Percentiles rank a stretch among this genome's conserved stretches.
Conservation (phyloP, 805 yeast species). For the Yarrowia keelungensis region DNA sequence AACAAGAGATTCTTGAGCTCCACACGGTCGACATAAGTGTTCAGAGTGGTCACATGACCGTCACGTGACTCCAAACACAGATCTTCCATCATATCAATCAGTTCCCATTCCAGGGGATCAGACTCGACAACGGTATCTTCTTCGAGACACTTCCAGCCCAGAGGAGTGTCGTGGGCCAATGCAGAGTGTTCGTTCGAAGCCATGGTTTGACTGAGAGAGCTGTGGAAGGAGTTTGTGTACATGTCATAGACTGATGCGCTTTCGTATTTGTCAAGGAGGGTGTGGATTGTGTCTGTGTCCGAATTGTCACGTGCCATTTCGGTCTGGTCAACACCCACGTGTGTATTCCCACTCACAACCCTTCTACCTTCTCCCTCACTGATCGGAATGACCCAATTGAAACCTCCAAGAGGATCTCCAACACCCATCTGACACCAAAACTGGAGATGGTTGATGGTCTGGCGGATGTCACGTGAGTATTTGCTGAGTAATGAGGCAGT, state of each 20-base stretch:
- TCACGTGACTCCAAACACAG: neutral
- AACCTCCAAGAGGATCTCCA: constrained; percentile 48
- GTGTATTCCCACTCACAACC: constrained; percentile 42
- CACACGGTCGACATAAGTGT: constrained; percentile 29
- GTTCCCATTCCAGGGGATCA: constrained; percentile 8
- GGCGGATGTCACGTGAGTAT: constrained; percentile 13
- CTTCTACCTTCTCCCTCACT: constrained; percentile 35
- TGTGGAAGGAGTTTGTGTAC: constrained; percentile 12
- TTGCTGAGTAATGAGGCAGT: neutral
- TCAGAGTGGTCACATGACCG: neutral
- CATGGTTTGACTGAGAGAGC: constrained; percentile 3
- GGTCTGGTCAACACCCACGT: neutral
- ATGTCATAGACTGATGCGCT: neutral
- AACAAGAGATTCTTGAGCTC: constrained; percentile 20
- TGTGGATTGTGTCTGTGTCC: neutral
- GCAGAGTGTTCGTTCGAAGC: constrained; percentile 3
- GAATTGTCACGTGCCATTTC: no score
- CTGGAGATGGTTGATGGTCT: constrained; percentile 47
- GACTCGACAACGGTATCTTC: constrained; percentile 41
- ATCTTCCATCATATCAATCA: constrained; percentile 39
- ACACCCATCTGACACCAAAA: constrained; percentile 51
- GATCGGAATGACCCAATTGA: constrained; percentile 48
- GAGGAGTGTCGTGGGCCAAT: constrained; percentile 22
- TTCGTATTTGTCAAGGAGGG: neutral
- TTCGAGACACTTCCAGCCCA: constrained; percentile 44